Conservation (phyloP, 805 yeast species). For the Maudiozyma serrabonitensis region DNA sequence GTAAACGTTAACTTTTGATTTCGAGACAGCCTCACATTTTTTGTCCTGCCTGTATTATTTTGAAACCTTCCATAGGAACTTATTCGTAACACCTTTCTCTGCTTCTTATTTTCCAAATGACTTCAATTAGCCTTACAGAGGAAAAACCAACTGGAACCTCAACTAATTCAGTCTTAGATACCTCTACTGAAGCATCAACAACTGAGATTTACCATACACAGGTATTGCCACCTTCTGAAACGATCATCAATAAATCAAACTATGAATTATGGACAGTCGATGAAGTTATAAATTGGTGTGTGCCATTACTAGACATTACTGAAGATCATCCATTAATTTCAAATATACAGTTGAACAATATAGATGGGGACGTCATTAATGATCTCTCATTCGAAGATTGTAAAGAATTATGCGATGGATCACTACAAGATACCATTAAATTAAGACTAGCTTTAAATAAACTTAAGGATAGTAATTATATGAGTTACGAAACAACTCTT, state of each 20-base stretch:
- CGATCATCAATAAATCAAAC: not conserved
- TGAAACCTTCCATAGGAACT: too few relatives aligned
- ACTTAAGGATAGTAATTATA: constrained; percentile 28
- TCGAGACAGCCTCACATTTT: too few relatives aligned
- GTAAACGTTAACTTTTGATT: too few relatives aligned
- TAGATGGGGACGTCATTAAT: constrained; percentile 55
- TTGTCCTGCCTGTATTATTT: too few relatives aligned
- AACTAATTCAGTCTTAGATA: too few relatives aligned
- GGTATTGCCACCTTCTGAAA: too few relatives aligned
- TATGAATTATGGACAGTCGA: constrained; percentile 15
- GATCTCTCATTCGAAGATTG: constrained; percentile 62
- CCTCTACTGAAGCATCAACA: too few relatives aligned
- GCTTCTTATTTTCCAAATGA: too few relatives aligned
- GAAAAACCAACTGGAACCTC: too few relatives aligned
- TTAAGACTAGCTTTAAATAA: constrained; percentile 53
- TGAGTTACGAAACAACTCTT: constrained; percentile 2
- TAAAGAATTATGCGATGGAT: constrained; percentile 55
- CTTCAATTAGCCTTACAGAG: too few relatives aligned
- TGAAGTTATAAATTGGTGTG: constrained; percentile 22
- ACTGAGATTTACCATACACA: too few relatives aligned
- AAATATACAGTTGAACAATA: constrained; percentile 15
- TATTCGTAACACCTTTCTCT: too few relatives aligned
- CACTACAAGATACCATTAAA: constrained; percentile 45
- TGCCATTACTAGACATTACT: constrained; percentile 9
- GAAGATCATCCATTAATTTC: constrained; percentile 10